Evolutionary conservation across 805 yeast genomes (phyloP).

Genomic region (Brettanomyces nanus): DNA sequence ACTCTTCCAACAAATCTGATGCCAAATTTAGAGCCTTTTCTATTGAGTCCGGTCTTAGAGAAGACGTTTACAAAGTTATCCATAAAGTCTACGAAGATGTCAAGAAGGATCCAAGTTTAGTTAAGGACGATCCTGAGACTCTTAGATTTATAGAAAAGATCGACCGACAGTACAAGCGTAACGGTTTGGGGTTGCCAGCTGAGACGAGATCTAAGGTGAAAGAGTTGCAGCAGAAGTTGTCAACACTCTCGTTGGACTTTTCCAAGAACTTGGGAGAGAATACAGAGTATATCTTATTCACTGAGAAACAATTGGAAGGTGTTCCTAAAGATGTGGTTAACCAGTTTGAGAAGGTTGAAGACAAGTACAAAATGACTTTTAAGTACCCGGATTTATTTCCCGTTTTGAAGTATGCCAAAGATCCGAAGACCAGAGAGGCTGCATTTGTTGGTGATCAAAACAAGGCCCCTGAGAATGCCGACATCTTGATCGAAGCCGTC

Average conservation of each 20-base stretch:
- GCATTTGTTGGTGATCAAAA: constrained; percentile 64
- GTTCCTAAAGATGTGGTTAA: constrained; percentile 58
- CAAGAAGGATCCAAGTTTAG: constrained; percentile 23
- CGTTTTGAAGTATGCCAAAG: constrained; percentile 62
- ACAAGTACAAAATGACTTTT: constrained; percentile 55
- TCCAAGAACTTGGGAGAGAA: constrained; percentile 66
- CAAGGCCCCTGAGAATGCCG: constrained; percentile 58
- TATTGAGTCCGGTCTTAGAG: constrained; percentile 60
- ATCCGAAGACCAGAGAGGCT: constrained; percentile 53
- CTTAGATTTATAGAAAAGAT: constrained; percentile 49
- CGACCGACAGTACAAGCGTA: constrained; percentile 50
- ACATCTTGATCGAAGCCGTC: constrained; percentile 51
- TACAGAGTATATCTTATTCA: constrained; percentile 49
- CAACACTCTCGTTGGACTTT: constrained; percentile 49
- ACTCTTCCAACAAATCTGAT: constrained; percentile 60
- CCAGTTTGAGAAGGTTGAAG: constrained; percentile 42
- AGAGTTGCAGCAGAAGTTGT: constrained; percentile 49
- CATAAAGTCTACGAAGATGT: constrained; percentile 40
- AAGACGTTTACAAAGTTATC: constrained; percentile 55
- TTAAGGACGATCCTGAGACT: constrained; percentile 40
- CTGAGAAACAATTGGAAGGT: constrained; percentile 61
- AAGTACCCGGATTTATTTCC: constrained; percentile 78
- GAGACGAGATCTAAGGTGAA: constrained; percentile 50
- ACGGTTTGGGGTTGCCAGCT: constrained; percentile 57
- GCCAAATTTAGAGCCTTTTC: constrained; percentile 44